Percentiles rank a stretch among this genome's conserved stretches.
phyloP scores from a whole-genome alignment of 495 filamentous ascomycete species.

The Margaritispora aquatica region DNA sequence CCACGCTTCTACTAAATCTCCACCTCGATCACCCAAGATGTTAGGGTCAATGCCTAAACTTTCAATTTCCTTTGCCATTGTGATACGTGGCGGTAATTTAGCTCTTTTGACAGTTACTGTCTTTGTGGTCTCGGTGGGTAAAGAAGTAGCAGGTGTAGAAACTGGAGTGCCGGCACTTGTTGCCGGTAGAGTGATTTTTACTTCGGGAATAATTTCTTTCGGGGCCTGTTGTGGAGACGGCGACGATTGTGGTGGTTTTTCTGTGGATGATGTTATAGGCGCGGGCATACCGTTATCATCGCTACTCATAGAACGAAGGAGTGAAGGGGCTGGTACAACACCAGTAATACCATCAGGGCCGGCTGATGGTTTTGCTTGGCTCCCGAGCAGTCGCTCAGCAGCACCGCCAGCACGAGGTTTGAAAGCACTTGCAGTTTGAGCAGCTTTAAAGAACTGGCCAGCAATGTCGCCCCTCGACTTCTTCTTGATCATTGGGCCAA shows the following conservation, averaged over 20 bases:
- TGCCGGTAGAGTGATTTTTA: conserved; percentile 40
- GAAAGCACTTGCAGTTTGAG: conserved; percentile 71
- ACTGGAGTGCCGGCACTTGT: conserved; percentile 25
- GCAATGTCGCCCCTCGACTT: conserved; percentile 67
- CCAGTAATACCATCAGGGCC: conserved; percentile 83
- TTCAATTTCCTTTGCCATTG: conserved; percentile 73
- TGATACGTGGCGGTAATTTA: conserved; percentile 56
- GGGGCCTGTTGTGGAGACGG: conserved; percentile 22
- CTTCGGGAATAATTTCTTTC: conserved; percentile 37
- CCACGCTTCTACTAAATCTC: conserved; percentile 65
- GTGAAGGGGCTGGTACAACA: conserved; percentile 68
- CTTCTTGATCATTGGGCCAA: conserved; percentile 89
- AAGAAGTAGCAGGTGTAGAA: conserved; percentile 21
- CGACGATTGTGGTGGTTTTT: conserved; percentile 20
- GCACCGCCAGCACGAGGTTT: conserved; percentile 79
- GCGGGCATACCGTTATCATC: conserved; percentile 20
- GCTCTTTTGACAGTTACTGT: conserved; percentile 40
- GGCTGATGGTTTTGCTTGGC: conserved; percentile 40
- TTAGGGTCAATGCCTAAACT: conserved; percentile 66
- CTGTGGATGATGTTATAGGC: conserved; percentile 25
- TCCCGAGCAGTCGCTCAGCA: conserved; percentile 60
- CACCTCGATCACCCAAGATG: conserved; percentile 59
- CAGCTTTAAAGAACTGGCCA: conserved; percentile 76
- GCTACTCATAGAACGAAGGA: conserved; percentile 14
- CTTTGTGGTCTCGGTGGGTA: not conserved